These are phyloP conservation scores for Dryadomyces sulphureus DNA, from an alignment of 2,329 filamentous ascomycete genomes.

Conservation along the genomic window DNA sequence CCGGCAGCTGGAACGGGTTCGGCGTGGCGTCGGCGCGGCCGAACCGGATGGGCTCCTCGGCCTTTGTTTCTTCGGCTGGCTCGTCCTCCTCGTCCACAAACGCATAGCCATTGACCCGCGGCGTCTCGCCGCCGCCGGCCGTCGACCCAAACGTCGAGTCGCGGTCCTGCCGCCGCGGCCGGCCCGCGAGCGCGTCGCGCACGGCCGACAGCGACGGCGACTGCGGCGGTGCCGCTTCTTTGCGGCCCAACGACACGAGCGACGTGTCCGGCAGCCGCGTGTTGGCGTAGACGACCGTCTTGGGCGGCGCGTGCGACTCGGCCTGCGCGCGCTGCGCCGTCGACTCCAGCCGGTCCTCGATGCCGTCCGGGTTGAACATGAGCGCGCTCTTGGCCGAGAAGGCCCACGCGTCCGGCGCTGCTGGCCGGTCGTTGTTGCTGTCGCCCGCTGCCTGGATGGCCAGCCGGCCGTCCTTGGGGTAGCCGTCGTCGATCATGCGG, in stretches of 20 bases:
- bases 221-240: constrained; percentile 29
- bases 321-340: constrained; percentile 53
- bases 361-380: constrained; percentile 67
- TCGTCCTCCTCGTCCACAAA: constrained; percentile 76
- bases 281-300: constrained; percentile 65
- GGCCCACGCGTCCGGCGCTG: constrained; percentile 64
- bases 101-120: constrained; percentile 80
- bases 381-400: constrained; percentile 62
- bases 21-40: constrained; percentile 46
- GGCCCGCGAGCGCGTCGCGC: constrained; percentile 68
- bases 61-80: constrained; percentile 16
- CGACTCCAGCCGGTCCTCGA: constrained; percentile 46
- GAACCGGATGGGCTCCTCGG: constrained; percentile 34
- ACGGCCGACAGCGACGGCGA: constrained; percentile 79
- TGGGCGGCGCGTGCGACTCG: constrained; percentile 59
- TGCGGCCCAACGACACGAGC: constrained; percentile 10
- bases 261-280: constrained; percentile 54
- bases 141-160: constrained; percentile 27
- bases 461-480: constrained; percentile 35
- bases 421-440: constrained; percentile 54
- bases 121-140: constrained; percentile 58
- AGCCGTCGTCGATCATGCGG: constrained; percentile 38
- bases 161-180: constrained; percentile 44
- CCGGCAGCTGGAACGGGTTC: constrained; percentile 68
- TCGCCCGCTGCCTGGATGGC: constrained; percentile 48